Base-by-base conservation (phyloP, 73 alveolate species). In the Blepharisma japonicum region DNA sequence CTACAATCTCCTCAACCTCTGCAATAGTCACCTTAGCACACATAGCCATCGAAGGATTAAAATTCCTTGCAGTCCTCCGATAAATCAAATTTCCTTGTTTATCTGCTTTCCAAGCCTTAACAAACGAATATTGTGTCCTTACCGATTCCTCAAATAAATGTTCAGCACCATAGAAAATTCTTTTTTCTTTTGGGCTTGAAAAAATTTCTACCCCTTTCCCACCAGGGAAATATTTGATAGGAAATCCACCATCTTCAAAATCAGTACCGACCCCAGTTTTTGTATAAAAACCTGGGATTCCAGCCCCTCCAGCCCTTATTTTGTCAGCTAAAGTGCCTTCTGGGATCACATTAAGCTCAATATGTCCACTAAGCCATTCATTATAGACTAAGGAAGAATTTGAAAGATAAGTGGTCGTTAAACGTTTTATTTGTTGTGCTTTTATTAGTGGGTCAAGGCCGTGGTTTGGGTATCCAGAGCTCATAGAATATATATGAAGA, bases 1-100 rank as follows among this genome's bases (percentile, higher is more conserved):
- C 92, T 21, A 91, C 97, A 66, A 91, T 81, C 53, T 91, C 89
- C 48, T 91, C 97, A 7, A 85, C 97, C 72, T 91, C 97, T 53
- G 91, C 95, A 25, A 91, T 86, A 72, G 84, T 80, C 77, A 20
- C 42, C 21, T 87, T 84, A n/a, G 87, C 94, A 18, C 95, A 89
- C 50, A 83, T 68, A 7, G 97, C 95, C 54, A 81, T 61, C 77
- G 88, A 95, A 1, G 92, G 91, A 84, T 91, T 91, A 87, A 88
- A 85, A 81, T 91, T 91, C 84, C 92, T 81, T 25, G 99, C 96
- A 38, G 99, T 84, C 68, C 92, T 90, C 21, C 85, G 80, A 83
- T 86, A 94, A 56, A 82, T 80, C 70, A 90, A 89, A 86, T 94
- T 94, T 18, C 99, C 99, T 27, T 83, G 81, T 39, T 79, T 87